Conservation (phyloP, 108 stramenopile genomes). For the Skeletonema marinoi region DNA sequence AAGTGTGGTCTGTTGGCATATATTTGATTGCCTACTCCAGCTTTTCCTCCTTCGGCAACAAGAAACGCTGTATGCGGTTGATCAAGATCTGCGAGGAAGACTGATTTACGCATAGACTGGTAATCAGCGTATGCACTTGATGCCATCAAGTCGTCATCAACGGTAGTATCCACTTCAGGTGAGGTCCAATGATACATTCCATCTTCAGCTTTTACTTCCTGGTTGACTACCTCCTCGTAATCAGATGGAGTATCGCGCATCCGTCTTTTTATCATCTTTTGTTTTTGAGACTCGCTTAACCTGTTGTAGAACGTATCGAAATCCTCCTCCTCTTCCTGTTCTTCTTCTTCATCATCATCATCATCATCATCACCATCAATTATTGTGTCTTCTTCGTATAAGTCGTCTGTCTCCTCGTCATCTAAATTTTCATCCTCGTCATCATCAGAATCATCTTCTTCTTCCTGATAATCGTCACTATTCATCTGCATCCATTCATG, state of each 20-base stretch:
- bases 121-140: constrained; percentile 7
- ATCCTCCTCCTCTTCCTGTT: no score
- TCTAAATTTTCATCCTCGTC: constrained; percentile 17
- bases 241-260: constrained; percentile 18
- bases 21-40: constrained; percentile 68
- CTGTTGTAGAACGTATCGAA: constrained; percentile 35
- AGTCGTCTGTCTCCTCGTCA: constrained; percentile 9
- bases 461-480: constrained; percentile 8
- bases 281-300: constrained; percentile 19
- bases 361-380: not conserved
- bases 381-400: constrained; percentile 1
- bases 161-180: constrained; percentile 1
- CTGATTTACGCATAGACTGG: constrained; percentile 56
- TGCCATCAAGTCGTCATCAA: constrained; percentile 15
- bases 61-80: constrained; percentile 69
- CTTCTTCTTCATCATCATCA: not conserved
- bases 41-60: constrained; percentile 77
- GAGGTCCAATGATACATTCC: constrained; percentile 54
- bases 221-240: constrained; percentile 43
- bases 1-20: constrained; percentile 62
- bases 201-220: constrained; percentile 37
- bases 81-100: constrained; percentile 79
- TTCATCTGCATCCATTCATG: constrained; percentile 2
- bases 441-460: constrained; percentile 14
- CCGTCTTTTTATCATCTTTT: constrained; percentile 9